Evolutionary conservation across 805 yeast genomes (phyloP), one percentile per base, ranked within the genome.

Genomic region (Candida adriatica): DNA sequence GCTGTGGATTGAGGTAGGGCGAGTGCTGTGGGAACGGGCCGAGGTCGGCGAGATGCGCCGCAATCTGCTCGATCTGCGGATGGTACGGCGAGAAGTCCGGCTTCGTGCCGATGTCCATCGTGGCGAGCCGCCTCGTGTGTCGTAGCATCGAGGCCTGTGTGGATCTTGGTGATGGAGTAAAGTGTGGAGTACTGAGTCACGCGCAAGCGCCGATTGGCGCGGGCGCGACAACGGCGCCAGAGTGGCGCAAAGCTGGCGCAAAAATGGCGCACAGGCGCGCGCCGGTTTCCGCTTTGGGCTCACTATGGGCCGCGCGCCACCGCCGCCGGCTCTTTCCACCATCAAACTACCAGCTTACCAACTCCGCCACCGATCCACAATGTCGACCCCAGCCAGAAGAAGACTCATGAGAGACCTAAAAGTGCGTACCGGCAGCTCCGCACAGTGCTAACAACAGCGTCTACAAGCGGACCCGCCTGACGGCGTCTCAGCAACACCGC

Each of bases 341-440:
- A n/a, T n/a, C n/a, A n/a, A n/a, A n/a, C n/a, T n/a, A n/a, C n/a
- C n/a, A n/a, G n/a, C n/a, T n/a, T n/a, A n/a, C n/a, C n/a, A n/a
- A n/a, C n/a, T n/a, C n/a, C n/a, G n/a, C n/a, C 7, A n/a, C 8
- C 8, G 13, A 23, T 11, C 8, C 52, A 18, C 16, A 24, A 90
- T 90, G 98, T 88, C 97, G 6, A 92, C 98, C 6, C 92, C 96
- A 11, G 98, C 98, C n/a, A 78, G 95, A 58, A 82, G 96, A 75
- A 78, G 98, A 65, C 75, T 92, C 51, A 92, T 92, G 97, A 83
- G 98, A 59, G 98, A 92, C 62, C 86, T 92, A 62, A 88, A 87
- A 59, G 83, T 79, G 61, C 28, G 81, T 46, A n/a, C n/a, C n/a
- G n/a, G n/a, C n/a, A n/a, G 11, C 8, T 19, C 8, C 22, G 8